Percentiles rank a stretch among this genome's conserved stretches.
phyloP scores from a whole-genome alignment of 2,329 filamentous ascomycete species.

The Cladobotryum protrusum region DNA sequence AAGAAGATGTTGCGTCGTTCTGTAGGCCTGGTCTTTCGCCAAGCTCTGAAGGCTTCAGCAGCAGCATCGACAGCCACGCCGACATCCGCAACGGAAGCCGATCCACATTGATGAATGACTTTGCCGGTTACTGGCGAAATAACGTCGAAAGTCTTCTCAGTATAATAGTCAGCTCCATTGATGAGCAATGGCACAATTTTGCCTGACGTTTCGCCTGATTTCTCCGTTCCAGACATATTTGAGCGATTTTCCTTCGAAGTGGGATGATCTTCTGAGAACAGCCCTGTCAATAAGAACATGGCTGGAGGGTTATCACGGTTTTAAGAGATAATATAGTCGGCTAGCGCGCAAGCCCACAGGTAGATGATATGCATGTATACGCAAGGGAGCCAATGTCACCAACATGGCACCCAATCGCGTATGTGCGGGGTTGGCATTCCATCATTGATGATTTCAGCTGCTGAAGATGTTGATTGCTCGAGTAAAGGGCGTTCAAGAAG shows the following conservation, averaged over 20 bases:
- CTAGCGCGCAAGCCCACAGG: too few species aligned
- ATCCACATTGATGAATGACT: constrained; percentile 49
- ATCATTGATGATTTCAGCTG: too few species aligned
- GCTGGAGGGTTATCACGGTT: too few species aligned
- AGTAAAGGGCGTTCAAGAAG: too few species aligned
- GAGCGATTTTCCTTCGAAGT: constrained; percentile 1
- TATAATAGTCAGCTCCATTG: constrained; percentile 37
- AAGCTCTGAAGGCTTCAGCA: constrained; percentile 60
- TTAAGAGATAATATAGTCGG: too few species aligned
- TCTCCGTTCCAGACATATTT: not conserved
- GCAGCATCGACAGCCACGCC: constrained; percentile 48
- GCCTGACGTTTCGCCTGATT: too few species aligned
- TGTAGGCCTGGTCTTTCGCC: constrained; percentile 56
- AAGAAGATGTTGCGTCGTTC: constrained; percentile 64
- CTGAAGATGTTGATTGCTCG: too few species aligned
- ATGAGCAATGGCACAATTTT: constrained; percentile 37
- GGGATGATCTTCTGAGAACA: not conserved
- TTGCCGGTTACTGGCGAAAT: constrained; percentile 48
- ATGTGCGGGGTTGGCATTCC: too few species aligned
- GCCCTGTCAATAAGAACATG: too few species aligned
- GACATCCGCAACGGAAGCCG: constrained; percentile 51
- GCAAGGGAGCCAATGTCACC: too few species aligned
- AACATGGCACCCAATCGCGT: too few species aligned
- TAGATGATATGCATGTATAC: too few species aligned
- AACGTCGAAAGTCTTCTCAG: constrained; percentile 48